Base-by-base conservation (phyloP, 257 asterid species). In the Salvia rosmarinus region DNA sequence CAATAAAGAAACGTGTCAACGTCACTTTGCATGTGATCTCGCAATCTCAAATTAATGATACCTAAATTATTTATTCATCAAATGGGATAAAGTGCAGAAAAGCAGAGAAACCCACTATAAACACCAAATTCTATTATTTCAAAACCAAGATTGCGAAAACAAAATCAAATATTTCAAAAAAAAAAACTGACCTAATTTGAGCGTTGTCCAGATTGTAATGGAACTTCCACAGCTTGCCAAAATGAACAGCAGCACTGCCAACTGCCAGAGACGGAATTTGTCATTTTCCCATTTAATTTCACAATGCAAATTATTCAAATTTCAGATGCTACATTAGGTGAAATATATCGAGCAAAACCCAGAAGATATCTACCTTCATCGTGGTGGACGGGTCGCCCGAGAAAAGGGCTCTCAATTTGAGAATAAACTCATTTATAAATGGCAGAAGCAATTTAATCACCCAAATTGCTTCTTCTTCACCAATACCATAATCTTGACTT, bases 331-430 rank as follows among this genome's bases (percentile, higher is more conserved):
- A 25, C 3, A 25, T 25, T 25, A 25, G 30, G 30, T n/a, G n/a
- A n/a, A n/a, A 25, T 25, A 25, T 25, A 25, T 25, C 30, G 30
- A 25, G 30, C 30, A 25, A 25, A 25, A 25, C 3, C 3, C 30
- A 25, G 2, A 3, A 37, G 10, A 5, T 37, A 37, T 34, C 4
- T 37, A 56, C 99, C 98, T 91, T 95, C 93, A 95, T 88, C 44
- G 98, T 95, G 43, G 96, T 95, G 46, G 88, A 75, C 72, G 99
- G 99, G 79, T 95, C 99, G 52, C 99, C 99, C 34, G 99, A 89
- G 74, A 95, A 95, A 68, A 95, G 95, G 34, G 96, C 99, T 81
- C 86, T 88, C 52, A 91, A 25, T 54, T 89, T 89, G 65, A 86
- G 55, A 19, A 91, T 84, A 73, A 77, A 89, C 76, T 95, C 98